A percentile compares a stretch with the other conserved stretches of the same genome.
Evolutionary conservation across 192 early-diverging fungal genomes (phyloP).

Genomic region (Thamnidium elegans): DNA sequence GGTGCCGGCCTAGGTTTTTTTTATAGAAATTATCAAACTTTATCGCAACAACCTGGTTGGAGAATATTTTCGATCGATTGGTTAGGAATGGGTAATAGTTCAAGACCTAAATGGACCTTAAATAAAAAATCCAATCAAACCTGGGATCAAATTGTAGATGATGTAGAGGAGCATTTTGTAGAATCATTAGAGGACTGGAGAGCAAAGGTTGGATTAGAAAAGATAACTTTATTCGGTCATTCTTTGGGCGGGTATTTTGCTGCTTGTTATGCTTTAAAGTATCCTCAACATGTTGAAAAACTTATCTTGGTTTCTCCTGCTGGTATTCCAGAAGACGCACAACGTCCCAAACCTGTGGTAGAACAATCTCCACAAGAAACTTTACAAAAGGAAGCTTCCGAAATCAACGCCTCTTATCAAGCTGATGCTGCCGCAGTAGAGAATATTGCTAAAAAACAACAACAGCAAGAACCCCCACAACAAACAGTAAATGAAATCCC

Average conservation of each 20-base stretch:
- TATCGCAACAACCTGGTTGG: conserved; percentile 52
- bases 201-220: conserved; percentile 69
- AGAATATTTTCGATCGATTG: conserved; percentile 77
- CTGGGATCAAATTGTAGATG: conserved; percentile 46
- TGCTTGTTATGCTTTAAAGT: conserved; percentile 79
- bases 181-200: conserved; percentile 90
- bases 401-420: conserved; percentile 24
- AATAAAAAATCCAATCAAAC: conserved; percentile 28
- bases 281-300: conserved; percentile 82
- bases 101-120: conserved; percentile 62
- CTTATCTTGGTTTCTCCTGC: conserved; percentile 87
- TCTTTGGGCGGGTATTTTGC: conserved; percentile 88
- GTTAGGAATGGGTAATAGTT: conserved; percentile 92
- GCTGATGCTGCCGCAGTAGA: conserved; percentile 26
- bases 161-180: conserved; percentile 79
- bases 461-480: background rate
- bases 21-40: conserved; percentile 35
- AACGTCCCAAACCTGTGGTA: background rate
- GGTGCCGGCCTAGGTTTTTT: conserved; percentile 79
- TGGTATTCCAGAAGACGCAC: conserved; percentile 45
- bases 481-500: background rate
- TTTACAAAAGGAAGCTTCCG: conserved; percentile 30
- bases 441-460: background rate
- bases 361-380: conserved; percentile 18
- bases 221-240: conserved; percentile 83